Base-by-base conservation (phyloP, 805 yeast species). In the Metschnikowia santaceciliae region DNA sequence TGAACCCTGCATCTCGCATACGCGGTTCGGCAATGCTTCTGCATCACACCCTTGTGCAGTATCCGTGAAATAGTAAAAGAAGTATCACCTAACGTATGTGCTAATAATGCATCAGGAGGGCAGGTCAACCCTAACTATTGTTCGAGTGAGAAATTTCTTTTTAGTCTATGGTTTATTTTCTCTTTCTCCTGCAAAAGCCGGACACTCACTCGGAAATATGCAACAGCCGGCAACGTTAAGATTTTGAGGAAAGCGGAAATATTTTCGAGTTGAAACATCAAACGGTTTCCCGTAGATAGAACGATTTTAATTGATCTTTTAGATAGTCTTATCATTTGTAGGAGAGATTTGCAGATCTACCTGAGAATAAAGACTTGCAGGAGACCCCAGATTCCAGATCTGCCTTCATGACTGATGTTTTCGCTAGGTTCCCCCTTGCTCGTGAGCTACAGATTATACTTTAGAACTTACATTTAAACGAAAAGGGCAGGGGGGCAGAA, bases 1-100 rank as follows among this genome's bases (percentile, higher is more conserved):
- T 42, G 11, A 14, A 42, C 46, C 46, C 46, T 42, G 46, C 45
- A 42, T 42, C 32, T 42, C 38, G 46, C 46, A 42, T 42, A 34
- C 46, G 46, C 37, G 38, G 30, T 32, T 42, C 46, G 46, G 38
- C 46, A 33, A 32, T 32, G 20, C 37, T 32, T 32, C 46, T 42
- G 46, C 46, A 42, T 10, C 6, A 19, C 13, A n/a, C 20, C 3
- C 22, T 3, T 33, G 17, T 42, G 38, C 46, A 32, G 45, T 42
- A 15, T 32, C 11, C 35, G 34, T 41, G 34, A 41, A 30, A 3
- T n/a, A 30, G 15, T 13, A 20, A 17, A 8, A 17, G 39, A 37
- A n/a, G 22, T 22, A 15, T 35, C 14, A 20, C 30, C 17, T 23
- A 26, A 22, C 22, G 13, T 22, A 8, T 6, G 23, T 22, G 14